Conservation (phyloP, 2,329 filamentous ascomycete species). For the Ceratocystiopsis minuta region DNA sequence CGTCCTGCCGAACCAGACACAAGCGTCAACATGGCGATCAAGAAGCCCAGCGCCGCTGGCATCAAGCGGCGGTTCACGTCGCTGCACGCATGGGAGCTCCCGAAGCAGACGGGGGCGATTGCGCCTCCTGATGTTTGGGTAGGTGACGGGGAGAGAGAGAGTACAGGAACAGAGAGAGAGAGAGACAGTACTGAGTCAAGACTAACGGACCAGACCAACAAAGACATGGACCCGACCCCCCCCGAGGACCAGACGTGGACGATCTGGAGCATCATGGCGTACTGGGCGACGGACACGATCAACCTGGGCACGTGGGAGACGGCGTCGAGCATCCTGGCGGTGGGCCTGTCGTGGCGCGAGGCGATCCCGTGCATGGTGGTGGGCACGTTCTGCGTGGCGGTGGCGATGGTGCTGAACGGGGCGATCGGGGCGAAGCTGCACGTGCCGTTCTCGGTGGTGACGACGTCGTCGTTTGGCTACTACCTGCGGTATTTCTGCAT, state of each 20-base stretch:
- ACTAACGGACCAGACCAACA: slow-evolving; percentile 9
- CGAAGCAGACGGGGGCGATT: slow-evolving; percentile 15
- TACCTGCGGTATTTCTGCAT: slow-evolving; percentile 27
- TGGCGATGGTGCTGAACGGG: slow-evolving; percentile 31
- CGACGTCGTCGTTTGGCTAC: slow-evolving; percentile 26
- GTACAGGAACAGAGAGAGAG: too few species aligned
- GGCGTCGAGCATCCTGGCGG: slow-evolving; percentile 10
- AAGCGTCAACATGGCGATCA: slow-evolving; percentile 3
- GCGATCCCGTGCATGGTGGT: slow-evolving; percentile 32
- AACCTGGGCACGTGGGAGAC: slow-evolving; percentile 14
- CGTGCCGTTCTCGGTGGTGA: slow-evolving; percentile 27
- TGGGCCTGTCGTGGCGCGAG: slow-evolving; percentile 21
- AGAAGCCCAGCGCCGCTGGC: slow-evolving; percentile 1
- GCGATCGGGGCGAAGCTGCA: slow-evolving; percentile 28
- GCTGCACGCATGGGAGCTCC: slow-evolving; percentile 13
- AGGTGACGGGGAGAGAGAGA: too few species aligned
- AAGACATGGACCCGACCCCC: slow-evolving; percentile 19
- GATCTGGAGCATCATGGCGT: slow-evolving; percentile 13
- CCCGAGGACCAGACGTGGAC: slow-evolving; percentile 18
- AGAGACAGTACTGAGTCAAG: too few species aligned
- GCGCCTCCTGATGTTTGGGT: slow-evolving; percentile 15
- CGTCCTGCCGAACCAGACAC: background rate
- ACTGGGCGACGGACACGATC: slow-evolving; percentile 13
- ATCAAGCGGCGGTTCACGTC: slow-evolving; percentile 8
- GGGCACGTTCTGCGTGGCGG: slow-evolving; percentile 41